Evolutionary conservation across 495 filamentous ascomycete species (phyloP).

Genomic region (Parachaetomium inaequale): DNA sequence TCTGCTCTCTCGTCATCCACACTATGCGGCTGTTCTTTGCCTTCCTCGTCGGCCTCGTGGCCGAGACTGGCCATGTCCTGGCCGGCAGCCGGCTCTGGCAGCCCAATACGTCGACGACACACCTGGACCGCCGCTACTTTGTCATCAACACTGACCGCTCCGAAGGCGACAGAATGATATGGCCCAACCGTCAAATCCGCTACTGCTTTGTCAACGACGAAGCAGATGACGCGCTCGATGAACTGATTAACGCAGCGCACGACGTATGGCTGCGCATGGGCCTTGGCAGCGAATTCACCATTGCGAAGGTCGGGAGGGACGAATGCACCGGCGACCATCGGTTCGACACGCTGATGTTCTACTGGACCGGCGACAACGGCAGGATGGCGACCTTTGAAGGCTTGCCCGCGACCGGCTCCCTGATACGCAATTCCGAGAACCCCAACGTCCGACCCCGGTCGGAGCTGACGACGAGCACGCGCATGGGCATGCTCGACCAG

Average conservation of each 20-base stretch:
- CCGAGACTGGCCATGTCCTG: background rate
- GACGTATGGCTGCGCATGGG: conserved; percentile 1
- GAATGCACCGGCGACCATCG: background rate
- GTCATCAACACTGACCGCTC: background rate
- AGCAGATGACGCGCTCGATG: background rate
- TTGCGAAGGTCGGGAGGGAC: background rate
- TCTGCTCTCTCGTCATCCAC: background rate
- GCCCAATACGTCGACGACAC: background rate
- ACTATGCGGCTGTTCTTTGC: background rate
- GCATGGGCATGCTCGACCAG: conserved; percentile 12
- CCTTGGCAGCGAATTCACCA: background rate
- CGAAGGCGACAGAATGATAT: background rate
- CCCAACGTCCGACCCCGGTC: background rate
- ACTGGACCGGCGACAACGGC: conserved; percentile 6
- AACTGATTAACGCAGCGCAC: background rate
- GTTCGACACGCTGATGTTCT: background rate
- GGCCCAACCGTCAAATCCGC: conserved; percentile 13
- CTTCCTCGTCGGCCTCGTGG: background rate
- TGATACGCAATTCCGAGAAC: background rate
- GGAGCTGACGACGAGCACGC: background rate
- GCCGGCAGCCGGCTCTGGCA: background rate
- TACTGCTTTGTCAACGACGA: conserved; percentile 17
- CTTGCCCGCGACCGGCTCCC: background rate
- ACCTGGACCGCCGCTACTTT: conserved; percentile 1
- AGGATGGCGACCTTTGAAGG: background rate